phyloP scores from a whole-genome alignment of 75 land plant genomes.

The Picea sitchensis region DNA sequence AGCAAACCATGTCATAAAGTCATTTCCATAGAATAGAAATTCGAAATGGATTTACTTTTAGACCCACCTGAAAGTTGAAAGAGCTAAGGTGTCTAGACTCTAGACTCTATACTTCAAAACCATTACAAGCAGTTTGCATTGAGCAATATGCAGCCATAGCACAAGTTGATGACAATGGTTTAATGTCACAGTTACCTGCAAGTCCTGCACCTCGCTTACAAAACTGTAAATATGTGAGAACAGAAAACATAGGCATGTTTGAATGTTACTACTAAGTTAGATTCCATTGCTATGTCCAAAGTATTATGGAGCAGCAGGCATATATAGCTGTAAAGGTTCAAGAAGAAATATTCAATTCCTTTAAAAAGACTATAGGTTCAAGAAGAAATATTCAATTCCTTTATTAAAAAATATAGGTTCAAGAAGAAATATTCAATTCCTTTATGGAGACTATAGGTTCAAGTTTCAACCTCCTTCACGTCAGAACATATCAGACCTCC shows the following conservation, averaged over 20 bases:
- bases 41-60: neutral
- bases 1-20: neutral
- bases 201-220: too few relatives aligned
- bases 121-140: neutral
- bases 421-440: too few relatives aligned
- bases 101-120: neutral
- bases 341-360: neutral
- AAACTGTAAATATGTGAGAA: neutral
- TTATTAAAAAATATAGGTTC: too few relatives aligned
- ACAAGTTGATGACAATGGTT: neutral
- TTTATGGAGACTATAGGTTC: too few relatives aligned
- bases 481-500: neutral
- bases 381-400: too few relatives aligned
- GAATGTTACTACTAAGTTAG: neutral
- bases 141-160: neutral
- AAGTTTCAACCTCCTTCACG: neutral
- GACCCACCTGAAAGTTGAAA: neutral
- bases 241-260: conserved; percentile 2
- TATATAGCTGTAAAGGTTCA: neutral
- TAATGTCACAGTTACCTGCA: neutral
- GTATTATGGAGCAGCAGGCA: neutral
- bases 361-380: too few relatives aligned
- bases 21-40: neutral
- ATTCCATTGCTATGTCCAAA: neutral
- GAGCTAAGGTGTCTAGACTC: neutral